These are phyloP conservation scores for Neobulgaria alba DNA, from an alignment of 2,329 filamentous ascomycete genomes.

Conservation along the genomic window DNA sequence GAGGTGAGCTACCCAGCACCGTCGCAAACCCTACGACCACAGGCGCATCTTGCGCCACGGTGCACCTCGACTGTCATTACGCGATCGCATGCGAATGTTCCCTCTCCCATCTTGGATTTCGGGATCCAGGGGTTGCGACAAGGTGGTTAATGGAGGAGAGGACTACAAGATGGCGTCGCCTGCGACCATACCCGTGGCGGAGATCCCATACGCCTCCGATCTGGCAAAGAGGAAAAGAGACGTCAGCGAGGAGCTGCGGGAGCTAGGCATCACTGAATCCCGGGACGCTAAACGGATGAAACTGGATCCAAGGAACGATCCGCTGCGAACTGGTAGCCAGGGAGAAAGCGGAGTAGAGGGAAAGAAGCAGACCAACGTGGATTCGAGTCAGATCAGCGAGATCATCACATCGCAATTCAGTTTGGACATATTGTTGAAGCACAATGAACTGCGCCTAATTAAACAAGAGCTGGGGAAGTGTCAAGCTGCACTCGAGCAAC, in stretches of 20 bases:
- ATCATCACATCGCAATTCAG: slow-evolving; percentile 77
- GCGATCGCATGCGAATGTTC: slow-evolving; percentile 46
- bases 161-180: slow-evolving; percentile 32
- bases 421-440: slow-evolving; percentile 86
- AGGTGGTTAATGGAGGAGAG: slow-evolving; percentile 35
- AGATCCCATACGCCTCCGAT: slow-evolving; percentile 8
- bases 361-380: slow-evolving; percentile 8
- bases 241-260: neutral
- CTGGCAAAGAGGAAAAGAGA: slow-evolving; percentile 24
- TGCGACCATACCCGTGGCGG: slow-evolving; percentile 17
- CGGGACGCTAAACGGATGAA: neutral
- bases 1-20: slow-evolving; percentile 4
- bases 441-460: slow-evolving; percentile 87
- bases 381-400: slow-evolving; percentile 27
- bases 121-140: slow-evolving; percentile 49
- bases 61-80: neutral
- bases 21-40: slow-evolving; percentile 3
- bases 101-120: slow-evolving; percentile 45
- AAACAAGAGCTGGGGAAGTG: slow-evolving; percentile 96
- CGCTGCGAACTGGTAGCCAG: slow-evolving; percentile 3
- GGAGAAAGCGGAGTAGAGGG: slow-evolving; percentile 2
- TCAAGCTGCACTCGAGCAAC: slow-evolving; percentile 84
- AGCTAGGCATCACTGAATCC: neutral
- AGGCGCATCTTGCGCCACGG: slow-evolving; percentile 10
- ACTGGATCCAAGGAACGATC: slow-evolving; percentile 5